These are phyloP conservation scores for Lachnellula occidentalis DNA, from an alignment of 2,329 filamentous ascomycete species.

Conservation along the genomic window DNA sequence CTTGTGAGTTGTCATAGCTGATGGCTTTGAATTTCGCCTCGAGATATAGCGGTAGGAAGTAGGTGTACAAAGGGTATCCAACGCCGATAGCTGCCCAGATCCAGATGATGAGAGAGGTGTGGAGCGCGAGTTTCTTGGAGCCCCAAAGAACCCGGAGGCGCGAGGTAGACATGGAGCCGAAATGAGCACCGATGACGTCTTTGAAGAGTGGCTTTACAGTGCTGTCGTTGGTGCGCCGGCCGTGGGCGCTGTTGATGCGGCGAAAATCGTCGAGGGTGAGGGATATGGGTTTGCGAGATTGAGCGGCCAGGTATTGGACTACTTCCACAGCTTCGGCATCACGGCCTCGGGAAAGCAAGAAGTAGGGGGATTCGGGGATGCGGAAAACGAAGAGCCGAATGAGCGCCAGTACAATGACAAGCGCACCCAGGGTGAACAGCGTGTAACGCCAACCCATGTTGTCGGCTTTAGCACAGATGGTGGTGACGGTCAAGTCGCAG, in stretches of 20 bases:
- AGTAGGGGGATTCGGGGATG: conserved; percentile 10
- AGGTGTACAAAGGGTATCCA: conserved; percentile 49
- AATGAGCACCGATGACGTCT: background rate
- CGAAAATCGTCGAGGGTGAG: conserved; percentile 14
- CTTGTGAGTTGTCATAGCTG: background rate
- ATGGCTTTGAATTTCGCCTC: conserved; percentile 35
- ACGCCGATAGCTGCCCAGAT: conserved; percentile 52
- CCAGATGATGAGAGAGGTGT: conserved; percentile 44
- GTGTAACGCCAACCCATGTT: conserved; percentile 49
- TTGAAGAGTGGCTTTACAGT: no score
- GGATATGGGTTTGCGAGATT: background rate
- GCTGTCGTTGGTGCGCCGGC: no score
- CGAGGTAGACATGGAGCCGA: conserved; percentile 20
- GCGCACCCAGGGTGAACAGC: conserved; percentile 41
- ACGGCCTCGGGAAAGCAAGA: conserved; percentile 3
- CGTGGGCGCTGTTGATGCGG: no score
- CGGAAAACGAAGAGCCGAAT: conserved; percentile 27
- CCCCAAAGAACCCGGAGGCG: conserved; percentile 38
- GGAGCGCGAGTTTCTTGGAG: conserved; percentile 39
- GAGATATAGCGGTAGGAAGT: conserved; percentile 51
- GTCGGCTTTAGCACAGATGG: conserved; percentile 35
- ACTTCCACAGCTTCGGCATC: conserved; percentile 1
- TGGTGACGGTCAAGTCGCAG: conserved; percentile 30
- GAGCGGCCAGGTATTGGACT: background rate
- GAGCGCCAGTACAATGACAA: conserved; percentile 39